Base-by-base conservation (phyloP, 768 basidiomycete genomes). In the Collybia sordida region DNA sequence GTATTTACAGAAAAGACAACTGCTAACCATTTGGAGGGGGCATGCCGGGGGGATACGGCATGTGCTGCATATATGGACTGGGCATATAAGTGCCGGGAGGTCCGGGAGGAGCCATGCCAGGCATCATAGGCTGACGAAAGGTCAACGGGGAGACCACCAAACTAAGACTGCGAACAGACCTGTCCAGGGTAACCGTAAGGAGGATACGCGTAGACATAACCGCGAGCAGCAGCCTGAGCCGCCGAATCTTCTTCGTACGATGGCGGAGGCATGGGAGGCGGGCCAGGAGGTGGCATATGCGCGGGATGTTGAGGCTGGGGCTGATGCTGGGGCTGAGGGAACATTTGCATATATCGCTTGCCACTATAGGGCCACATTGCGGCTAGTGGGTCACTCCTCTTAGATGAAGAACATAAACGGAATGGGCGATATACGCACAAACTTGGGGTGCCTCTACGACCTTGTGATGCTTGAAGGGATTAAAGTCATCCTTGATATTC, bases 401-500 rank as follows among this genome's bases (percentile, higher is more conserved):
- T 42, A 23, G 17, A 51, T 28, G 47, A 36, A n/a, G 11, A 40
- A 40, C 11, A 21, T 8, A 15, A 42, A 50, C 17, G 15, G 15
- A 8, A 38, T 22, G 17, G 22, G 47, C 36, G 5, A 31, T 21
- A 23, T 12, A 81, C 93, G 59, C 64, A 95, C 93, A 68, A 54
- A 92, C 80, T 62, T 82, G 78, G 21, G 79, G 69, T 6, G 93
- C 82, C 47, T 91, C 90, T 6, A 75, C 80, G 22, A 93, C 84
- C 65, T 91, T 91, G 62, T 81, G 80, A 60, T 87, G 82, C 71
- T 91, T 92, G 82, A 96, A 97, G 14, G 96, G 94, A 66, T 95
- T 97, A 65, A 99, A 99, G 64, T 98, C 96, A 59, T 97, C 93
- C 71, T 96, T 92, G 67, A 96, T 81, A 63, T 92, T 88, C 28